These are phyloP conservation scores for Tulasnella calospora DNA, from an alignment of 768 basidiomycete genomes.

Conservation along the genomic window DNA sequence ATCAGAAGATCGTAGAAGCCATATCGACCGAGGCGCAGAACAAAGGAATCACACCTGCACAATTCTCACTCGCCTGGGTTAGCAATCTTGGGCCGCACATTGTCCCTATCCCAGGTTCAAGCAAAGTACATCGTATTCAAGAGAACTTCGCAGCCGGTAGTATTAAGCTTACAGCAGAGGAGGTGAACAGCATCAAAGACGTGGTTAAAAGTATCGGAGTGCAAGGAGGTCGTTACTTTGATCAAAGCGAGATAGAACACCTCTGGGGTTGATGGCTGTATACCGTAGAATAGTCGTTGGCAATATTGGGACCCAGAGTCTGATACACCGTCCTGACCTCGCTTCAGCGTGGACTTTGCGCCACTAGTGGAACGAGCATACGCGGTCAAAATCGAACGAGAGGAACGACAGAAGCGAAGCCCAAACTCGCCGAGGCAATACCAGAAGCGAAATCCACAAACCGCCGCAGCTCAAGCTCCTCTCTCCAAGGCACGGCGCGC, in stretches of 20 bases:
- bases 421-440: no score
- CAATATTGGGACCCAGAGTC: no score
- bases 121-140: slow-evolving; percentile 41
- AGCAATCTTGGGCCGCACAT: slow-evolving; percentile 32
- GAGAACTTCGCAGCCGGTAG: slow-evolving; percentile 46
- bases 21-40: slow-evolving; percentile 35
- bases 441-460: no score
- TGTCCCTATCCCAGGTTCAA: slow-evolving; percentile 36
- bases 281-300: no score
- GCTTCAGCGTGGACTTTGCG: no score
- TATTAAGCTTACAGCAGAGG: slow-evolving; percentile 42
- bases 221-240: slow-evolving; percentile 42
- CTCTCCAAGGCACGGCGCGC: no score
- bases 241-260: not conserved
- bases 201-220: slow-evolving; percentile 39
- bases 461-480: no score
- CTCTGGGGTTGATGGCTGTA: slow-evolving; percentile 19
- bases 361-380: no score
- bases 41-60: slow-evolving; percentile 38
- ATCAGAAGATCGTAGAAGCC: slow-evolving; percentile 39
- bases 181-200: slow-evolving; percentile 42
- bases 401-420: no score
- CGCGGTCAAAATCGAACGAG: no score
- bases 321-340: no score
- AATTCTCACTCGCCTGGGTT: slow-evolving; percentile 43